These are phyloP conservation scores for Coix lacrymajobi DNA, from an alignment of 176 grass and related monocot genomes.

Conservation along the genomic window DNA sequence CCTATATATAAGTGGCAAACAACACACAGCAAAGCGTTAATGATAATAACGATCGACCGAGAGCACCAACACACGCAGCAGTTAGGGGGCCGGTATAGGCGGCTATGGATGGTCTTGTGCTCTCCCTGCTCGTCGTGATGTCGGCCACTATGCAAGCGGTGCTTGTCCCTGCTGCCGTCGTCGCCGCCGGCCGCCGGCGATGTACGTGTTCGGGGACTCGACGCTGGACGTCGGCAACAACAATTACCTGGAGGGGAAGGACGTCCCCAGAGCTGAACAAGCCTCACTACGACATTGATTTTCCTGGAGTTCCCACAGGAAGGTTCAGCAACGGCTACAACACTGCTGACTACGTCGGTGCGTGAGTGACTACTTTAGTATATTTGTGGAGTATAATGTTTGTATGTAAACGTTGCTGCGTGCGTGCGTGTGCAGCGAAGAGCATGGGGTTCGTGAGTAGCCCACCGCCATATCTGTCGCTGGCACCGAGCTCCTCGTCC, in stretches of 20 bases:
- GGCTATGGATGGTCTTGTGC: too few relatives aligned
- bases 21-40: too few relatives aligned
- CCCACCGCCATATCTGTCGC: conserved; percentile 25
- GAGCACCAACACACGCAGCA: too few relatives aligned
- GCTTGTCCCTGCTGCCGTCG: too few relatives aligned
- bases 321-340: conserved; percentile 55
- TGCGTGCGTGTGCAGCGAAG: neutral
- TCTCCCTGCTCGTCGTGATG: too few relatives aligned
- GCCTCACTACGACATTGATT: conserved; percentile 39
- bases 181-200: conserved; percentile 16
- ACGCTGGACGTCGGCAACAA: conserved; percentile 51
- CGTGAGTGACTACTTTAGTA: too few relatives aligned
- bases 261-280: conserved; percentile 34
- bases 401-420: too few relatives aligned
- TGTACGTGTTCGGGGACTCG: conserved; percentile 47
- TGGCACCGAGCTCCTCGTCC: neutral
- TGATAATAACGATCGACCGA: too few relatives aligned
- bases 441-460: conserved; percentile 40
- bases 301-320: conserved; percentile 22
- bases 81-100: too few relatives aligned
- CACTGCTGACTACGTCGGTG: conserved; percentile 42
- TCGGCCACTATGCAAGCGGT: too few relatives aligned
- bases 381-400: too few relatives aligned
- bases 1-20: too few relatives aligned
- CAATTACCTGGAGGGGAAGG: conserved; percentile 13